A percentile compares a stretch with the other conserved stretches of the same genome.
phyloP scores from a whole-genome alignment of 345 rosid genomes.

The Eucalyptus microcorys region DNA sequence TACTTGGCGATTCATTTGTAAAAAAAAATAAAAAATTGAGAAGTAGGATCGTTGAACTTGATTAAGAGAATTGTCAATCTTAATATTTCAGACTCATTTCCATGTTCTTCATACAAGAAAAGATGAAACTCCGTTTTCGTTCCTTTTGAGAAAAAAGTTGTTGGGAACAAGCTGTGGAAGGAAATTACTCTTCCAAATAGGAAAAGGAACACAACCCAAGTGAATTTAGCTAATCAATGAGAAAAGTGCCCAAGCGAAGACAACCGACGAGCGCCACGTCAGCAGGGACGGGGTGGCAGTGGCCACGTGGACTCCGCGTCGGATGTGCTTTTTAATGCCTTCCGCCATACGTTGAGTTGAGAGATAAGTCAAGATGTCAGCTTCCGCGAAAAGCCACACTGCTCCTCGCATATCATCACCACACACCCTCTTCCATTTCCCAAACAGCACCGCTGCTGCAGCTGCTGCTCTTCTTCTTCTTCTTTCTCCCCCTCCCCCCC shows the following conservation, averaged over 20 bases:
- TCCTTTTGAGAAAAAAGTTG: neutral
- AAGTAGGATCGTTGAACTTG: neutral
- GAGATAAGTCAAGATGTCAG: neutral
- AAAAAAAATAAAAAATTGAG: too few relatives aligned
- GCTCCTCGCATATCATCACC: neutral
- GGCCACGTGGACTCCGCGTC: neutral
- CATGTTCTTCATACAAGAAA: neutral
- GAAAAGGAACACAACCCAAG: neutral
- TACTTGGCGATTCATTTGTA: rapidly evolving
- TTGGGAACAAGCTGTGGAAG: neutral
- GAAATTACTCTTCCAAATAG: neutral
- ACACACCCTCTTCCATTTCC: neutral
- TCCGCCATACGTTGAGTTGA: constrained; percentile 7
- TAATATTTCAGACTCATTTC: neutral
- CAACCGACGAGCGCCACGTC: neutral
- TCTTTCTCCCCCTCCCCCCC: too few relatives aligned
- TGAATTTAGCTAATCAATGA: neutral
- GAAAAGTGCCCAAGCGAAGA: neutral
- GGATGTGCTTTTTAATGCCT: neutral
- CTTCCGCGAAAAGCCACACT: constrained; percentile 20
- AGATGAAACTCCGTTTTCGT: neutral
- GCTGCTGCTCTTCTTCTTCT: neutral
- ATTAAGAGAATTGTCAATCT: neutral
- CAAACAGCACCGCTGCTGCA: neutral
- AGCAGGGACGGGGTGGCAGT: neutral